Conservation (phyloP, 2,329 filamentous ascomycete genomes). For the Macroventuria anomochaeta region DNA sequence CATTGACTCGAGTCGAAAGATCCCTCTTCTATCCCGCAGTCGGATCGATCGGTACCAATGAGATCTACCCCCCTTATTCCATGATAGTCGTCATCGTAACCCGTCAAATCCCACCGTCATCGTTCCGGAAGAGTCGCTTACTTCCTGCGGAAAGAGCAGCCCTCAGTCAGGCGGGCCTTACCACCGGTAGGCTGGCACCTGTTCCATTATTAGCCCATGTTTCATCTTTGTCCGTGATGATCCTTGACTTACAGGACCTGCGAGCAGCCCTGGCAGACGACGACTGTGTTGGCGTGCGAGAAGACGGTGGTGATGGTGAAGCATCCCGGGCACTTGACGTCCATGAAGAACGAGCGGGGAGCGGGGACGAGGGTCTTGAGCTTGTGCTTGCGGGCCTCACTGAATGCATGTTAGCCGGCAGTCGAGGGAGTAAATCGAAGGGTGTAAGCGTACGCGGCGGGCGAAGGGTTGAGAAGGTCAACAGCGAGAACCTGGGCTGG, state of each 20-base stretch:
- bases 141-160: constrained; percentile 99
- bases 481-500: constrained; percentile 91
- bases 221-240: constrained; percentile 4
- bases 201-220: constrained; percentile 33
- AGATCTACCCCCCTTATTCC: constrained; percentile 49
- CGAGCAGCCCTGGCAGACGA: constrained; percentile 98
- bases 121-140: constrained; percentile 64
- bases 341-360: constrained; percentile 99
- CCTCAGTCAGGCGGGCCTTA: constrained; percentile 98
- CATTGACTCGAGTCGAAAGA: constrained; percentile 51
- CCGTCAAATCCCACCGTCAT: constrained; percentile 43
- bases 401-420: constrained; percentile 39
- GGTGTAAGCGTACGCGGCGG: constrained; percentile 67
- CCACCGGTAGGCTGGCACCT: constrained; percentile 97
- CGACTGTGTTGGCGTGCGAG: constrained; percentile 99
- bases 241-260: constrained; percentile 73
- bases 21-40: constrained; percentile 54
- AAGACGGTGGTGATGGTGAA: constrained; percentile 99
- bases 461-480: constrained; percentile 99
- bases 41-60: constrained; percentile 51
- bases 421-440: constrained; percentile 19
- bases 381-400: constrained; percentile 99
- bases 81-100: constrained; percentile 49
- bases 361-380: constrained; percentile 98
- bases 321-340: constrained; percentile 99